phyloP scores from a whole-genome alignment of 2,329 filamentous ascomycete genomes.

The Talaromyces sp. region DNA sequence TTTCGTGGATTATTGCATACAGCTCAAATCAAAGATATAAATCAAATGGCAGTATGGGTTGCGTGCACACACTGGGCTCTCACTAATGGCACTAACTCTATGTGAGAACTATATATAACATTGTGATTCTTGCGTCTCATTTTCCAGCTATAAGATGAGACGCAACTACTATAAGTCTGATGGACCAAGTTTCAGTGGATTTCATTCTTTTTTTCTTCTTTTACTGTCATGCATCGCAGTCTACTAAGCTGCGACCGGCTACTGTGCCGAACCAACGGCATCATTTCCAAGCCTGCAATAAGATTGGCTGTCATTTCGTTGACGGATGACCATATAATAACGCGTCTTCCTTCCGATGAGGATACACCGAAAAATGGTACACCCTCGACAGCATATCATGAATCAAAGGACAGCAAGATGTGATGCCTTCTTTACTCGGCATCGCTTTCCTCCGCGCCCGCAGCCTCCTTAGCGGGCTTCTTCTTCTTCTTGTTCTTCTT shows the following conservation, averaged over 20 bases:
- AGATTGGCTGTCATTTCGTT: not conserved
- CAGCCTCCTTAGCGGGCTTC: constrained; percentile 47
- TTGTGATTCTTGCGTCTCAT: not conserved
- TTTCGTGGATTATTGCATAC: not conserved
- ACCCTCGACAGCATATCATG: constrained; percentile 5
- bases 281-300: constrained; percentile 8
- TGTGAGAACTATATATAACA: too few species aligned
- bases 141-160: not conserved
- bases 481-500: constrained; percentile 94
- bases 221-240: constrained; percentile 5
- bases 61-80: not conserved
- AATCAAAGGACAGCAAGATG: constrained; percentile 19
- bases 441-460: constrained; percentile 38
- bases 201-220: constrained; percentile 1
- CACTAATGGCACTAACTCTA: not conserved
- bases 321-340: not conserved
- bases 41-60: not conserved
- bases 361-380: not conserved
- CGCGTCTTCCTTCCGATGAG: not conserved
- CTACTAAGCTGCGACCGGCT: constrained; percentile 4
- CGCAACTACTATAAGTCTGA: not conserved
- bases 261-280: constrained; percentile 1
- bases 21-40: not conserved
- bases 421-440: constrained; percentile 38
- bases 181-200: not conserved